phyloP scores from a whole-genome alignment of 768 basidiomycete species.

The Clitopilus passeckerianus region DNA sequence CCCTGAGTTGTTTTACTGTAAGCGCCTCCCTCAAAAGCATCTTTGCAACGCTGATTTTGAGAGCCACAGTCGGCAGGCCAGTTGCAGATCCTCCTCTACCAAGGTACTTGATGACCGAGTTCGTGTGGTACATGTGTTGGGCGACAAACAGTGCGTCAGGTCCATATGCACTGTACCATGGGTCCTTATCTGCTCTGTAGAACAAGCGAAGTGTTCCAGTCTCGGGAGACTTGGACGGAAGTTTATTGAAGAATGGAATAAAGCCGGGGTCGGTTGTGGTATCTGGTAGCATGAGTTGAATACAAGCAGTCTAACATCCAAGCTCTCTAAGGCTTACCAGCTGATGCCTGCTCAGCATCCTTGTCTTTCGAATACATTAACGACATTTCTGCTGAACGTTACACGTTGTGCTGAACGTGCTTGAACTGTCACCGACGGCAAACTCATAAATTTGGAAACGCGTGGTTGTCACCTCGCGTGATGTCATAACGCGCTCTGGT shows the following conservation, averaged over 20 bases:
- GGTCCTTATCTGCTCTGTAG: constrained; percentile 51
- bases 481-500: background rate
- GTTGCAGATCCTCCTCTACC: constrained; percentile 56
- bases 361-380: background rate
- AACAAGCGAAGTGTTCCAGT: constrained; percentile 87
- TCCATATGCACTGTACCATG: constrained; percentile 88
- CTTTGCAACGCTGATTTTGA: constrained; percentile 75
- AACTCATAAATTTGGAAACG: background rate
- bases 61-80: constrained; percentile 71
- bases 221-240: constrained; percentile 65
- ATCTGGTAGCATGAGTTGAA: constrained; percentile 27
- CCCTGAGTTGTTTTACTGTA: constrained; percentile 82
- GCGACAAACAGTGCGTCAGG: constrained; percentile 87
- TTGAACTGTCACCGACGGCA: background rate
- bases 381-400: background rate
- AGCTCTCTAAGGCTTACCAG: constrained; percentile 5
- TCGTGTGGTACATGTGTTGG: constrained; percentile 77
- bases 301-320: background rate
- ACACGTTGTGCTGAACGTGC: background rate
- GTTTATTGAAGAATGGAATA: constrained; percentile 58
- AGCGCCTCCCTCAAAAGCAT: constrained; percentile 83
- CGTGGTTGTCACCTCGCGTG: background rate
- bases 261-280: constrained; percentile 76
- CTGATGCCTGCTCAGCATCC: constrained; percentile 10
- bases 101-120: constrained; percentile 89